These are phyloP conservation scores for Draba incana DNA, from an alignment of 345 rosid genomes.

Conservation along the genomic window DNA sequence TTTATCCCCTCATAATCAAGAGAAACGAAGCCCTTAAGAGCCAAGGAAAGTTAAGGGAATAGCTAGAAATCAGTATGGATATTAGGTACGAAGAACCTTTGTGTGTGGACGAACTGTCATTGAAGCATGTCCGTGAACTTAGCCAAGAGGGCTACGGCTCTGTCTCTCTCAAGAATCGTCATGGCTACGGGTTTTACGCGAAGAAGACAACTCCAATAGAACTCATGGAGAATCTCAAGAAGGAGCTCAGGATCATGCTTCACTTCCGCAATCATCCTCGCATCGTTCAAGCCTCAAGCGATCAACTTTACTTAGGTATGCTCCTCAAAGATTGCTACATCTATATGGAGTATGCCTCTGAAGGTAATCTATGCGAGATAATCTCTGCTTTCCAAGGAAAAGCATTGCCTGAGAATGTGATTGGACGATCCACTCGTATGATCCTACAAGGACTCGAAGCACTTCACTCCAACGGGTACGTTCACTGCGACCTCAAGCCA, in stretches of 20 bases:
- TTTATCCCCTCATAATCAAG: no score
- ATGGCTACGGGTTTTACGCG: background rate
- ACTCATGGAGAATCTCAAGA: conserved; percentile 2
- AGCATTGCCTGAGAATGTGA: conserved; percentile 4
- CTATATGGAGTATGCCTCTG: conserved; percentile 18
- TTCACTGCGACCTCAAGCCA: conserved; percentile 27
- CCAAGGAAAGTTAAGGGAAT: no score
- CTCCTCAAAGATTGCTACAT: conserved; percentile 22
- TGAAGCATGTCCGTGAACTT: background rate
- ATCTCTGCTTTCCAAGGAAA: background rate
- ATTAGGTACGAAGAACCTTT: background rate
- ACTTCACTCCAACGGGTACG: conserved; percentile 1
- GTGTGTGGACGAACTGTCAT: background rate
- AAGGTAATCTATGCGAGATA: background rate
- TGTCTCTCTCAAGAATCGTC: background rate
- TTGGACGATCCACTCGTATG: conserved; percentile 11
- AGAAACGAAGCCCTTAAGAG: no score
- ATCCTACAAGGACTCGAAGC: conserved; percentile 29
- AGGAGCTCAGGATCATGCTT: conserved; percentile 26
- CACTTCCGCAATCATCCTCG: conserved; percentile 11
- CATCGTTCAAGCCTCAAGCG: background rate
- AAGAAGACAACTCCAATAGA: conserved; percentile 8
- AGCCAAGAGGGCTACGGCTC: background rate
- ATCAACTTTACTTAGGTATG: background rate
- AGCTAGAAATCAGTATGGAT: no score